Evolutionary conservation across 768 basidiomycete species (phyloP).

Genomic region (Rhodosporidiobolus odoratus): DNA sequence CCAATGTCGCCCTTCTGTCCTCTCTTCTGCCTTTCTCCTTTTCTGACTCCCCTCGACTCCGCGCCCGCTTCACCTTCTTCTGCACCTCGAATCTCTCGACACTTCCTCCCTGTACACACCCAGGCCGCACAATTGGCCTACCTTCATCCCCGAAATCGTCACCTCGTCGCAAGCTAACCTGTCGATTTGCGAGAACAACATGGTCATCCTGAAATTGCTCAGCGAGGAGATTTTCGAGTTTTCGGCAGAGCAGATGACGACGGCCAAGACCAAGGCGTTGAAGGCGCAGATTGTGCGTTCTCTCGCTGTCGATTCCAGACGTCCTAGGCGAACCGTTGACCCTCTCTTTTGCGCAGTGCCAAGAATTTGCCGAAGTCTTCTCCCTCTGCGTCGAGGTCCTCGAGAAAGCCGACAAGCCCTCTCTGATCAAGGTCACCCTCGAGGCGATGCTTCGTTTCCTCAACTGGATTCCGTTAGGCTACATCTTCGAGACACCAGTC

Average conservation of each 20-base stretch:
- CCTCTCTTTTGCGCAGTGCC: constrained; percentile 28
- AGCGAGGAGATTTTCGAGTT: constrained; percentile 99
- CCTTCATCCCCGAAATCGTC: constrained; percentile 92
- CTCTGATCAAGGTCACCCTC: constrained; percentile 85
- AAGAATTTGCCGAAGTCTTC: constrained; percentile 74
- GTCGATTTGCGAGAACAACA: constrained; percentile 98
- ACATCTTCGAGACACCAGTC: constrained; percentile 96
- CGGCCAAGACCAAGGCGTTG: constrained; percentile 90
- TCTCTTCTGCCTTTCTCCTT: background rate
- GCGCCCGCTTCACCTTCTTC: background rate
- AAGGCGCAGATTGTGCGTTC: constrained; percentile 96
- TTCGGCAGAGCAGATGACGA: constrained; percentile 97
- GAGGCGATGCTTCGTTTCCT: constrained; percentile 92
- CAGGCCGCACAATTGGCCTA: constrained; percentile 90
- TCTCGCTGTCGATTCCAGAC: constrained; percentile 56
- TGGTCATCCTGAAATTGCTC: constrained; percentile 94
- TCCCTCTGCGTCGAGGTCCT: constrained; percentile 93
- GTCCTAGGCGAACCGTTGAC: background rate
- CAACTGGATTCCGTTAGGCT: constrained; percentile 98
- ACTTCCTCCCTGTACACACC: background rate
- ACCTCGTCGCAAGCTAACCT: constrained; percentile 95
- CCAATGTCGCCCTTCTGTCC: background rate
- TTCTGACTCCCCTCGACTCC: background rate
- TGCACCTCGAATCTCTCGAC: background rate
- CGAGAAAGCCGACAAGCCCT: constrained; percentile 92